Percentiles rank a stretch among this genome's conserved stretches.
These are phyloP conservation scores for Aphanomyces invadans DNA, from an alignment of 352 stramenopile species.

Conservation along the genomic window DNA sequence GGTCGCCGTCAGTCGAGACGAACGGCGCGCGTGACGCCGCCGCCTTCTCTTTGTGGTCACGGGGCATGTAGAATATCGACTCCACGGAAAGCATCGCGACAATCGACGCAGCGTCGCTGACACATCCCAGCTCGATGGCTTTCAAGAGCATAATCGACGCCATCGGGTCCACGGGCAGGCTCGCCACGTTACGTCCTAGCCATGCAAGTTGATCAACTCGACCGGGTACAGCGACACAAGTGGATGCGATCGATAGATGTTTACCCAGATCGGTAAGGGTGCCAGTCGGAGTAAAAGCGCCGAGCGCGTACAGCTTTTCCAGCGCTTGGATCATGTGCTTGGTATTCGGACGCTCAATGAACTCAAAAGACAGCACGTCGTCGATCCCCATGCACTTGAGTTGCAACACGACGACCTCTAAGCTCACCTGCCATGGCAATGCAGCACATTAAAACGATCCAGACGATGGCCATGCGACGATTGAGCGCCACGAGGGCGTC, in stretches of 20 bases:
- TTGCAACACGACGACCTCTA: slow-evolving; percentile 76
- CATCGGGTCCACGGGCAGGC: slow-evolving; percentile 83
- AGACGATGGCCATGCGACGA: no score
- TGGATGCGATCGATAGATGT: not conserved
- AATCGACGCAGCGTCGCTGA: slow-evolving; percentile 76
- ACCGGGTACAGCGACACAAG: no score
- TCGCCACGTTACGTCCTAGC: slow-evolving; percentile 63
- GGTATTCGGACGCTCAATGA: slow-evolving; percentile 79
- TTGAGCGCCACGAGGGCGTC: no score
- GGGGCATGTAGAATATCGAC: slow-evolving; percentile 82
- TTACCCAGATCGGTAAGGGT: slow-evolving; percentile 54
- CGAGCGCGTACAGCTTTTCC: slow-evolving; percentile 75
- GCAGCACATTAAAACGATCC: no score
- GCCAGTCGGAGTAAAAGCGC: slow-evolving; percentile 52
- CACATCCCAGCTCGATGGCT: slow-evolving; percentile 63
- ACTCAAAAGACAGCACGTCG: slow-evolving; percentile 80
- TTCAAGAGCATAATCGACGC: slow-evolving; percentile 85
- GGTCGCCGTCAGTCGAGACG: slow-evolving; percentile 73
- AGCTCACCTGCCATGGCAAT: slow-evolving; percentile 44
- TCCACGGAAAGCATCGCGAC: slow-evolving; percentile 87
- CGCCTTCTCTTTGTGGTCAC: slow-evolving; percentile 76
- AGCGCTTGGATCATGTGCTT: slow-evolving; percentile 68
- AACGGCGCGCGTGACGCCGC: slow-evolving; percentile 72
- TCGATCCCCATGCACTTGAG: slow-evolving; percentile 83
- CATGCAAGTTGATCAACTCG: no score